phyloP scores from a whole-genome alignment of 768 basidiomycete species.

The Psilocybe azurescens region DNA sequence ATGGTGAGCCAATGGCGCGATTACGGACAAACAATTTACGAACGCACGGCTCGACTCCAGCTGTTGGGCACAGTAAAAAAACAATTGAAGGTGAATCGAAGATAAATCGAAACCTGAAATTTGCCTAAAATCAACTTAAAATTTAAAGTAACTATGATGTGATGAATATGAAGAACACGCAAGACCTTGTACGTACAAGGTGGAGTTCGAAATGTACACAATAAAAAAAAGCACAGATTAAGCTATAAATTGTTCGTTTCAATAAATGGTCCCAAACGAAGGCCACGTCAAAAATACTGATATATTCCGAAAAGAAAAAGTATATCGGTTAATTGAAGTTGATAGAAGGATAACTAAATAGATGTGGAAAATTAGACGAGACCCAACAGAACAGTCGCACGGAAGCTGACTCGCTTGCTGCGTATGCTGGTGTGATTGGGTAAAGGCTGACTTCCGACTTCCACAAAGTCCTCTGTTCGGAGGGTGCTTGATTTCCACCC shows the following conservation, averaged over 20 bases:
- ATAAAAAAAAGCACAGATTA: too few relatives aligned
- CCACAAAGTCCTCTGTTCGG: slow-evolving; percentile 53
- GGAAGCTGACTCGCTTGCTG: slow-evolving; percentile 63
- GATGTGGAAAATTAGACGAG: slow-evolving; percentile 51
- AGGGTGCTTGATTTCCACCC: slow-evolving; percentile 81
- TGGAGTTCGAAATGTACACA: too few relatives aligned
- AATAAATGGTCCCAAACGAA: not conserved
- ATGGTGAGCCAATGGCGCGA: too few relatives aligned
- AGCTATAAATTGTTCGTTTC: not conserved
- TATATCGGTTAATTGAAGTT: not conserved
- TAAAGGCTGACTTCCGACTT: slow-evolving; percentile 36
- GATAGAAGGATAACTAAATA: not conserved
- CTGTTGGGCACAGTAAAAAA: too few relatives aligned
- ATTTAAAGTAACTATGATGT: too few relatives aligned
- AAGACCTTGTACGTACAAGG: too few relatives aligned
- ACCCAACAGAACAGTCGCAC: slow-evolving; percentile 82
- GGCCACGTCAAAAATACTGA: not conserved
- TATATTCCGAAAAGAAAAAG: not conserved
- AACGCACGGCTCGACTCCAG: too few relatives aligned
- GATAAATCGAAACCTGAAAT: too few relatives aligned
- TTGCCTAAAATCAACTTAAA: too few relatives aligned
- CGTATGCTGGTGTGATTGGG: slow-evolving; percentile 22
- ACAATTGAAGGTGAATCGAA: too few relatives aligned
- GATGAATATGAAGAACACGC: too few relatives aligned
- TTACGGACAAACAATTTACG: too few relatives aligned